A percentile compares a stretch with the other conserved stretches of the same genome.
These are phyloP conservation scores for Potentilla sterilis DNA, from an alignment of 306 rosid species.

Conservation along the genomic window DNA sequence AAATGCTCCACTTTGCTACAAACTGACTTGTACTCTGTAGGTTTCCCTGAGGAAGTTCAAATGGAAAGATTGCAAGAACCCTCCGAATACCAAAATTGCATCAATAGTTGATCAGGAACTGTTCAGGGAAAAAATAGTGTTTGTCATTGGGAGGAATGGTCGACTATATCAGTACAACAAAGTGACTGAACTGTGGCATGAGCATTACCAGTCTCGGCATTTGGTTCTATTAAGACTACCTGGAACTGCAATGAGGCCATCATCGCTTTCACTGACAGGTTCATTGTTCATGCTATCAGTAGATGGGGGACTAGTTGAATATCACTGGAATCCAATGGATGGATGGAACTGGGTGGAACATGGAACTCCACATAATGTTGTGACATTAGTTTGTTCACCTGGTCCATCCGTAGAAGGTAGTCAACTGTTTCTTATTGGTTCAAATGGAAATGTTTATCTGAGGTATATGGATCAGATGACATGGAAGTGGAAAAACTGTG, in stretches of 20 bases:
- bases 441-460: slow-evolving; percentile 82
- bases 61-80: slow-evolving; percentile 87
- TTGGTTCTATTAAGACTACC: slow-evolving; percentile 67
- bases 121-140: slow-evolving; percentile 77
- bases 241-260: slow-evolving; percentile 70
- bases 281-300: slow-evolving; percentile 81
- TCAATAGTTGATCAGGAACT: slow-evolving; percentile 71
- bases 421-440: slow-evolving; percentile 75
- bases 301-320: slow-evolving; percentile 88
- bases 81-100: slow-evolving; percentile 60
- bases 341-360: slow-evolving; percentile 98
- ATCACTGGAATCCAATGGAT: slow-evolving; percentile 65
- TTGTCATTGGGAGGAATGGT: slow-evolving; percentile 73
- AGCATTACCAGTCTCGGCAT: slow-evolving; percentile 88
- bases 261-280: slow-evolving; percentile 58
- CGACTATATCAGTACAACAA: slow-evolving; percentile 85
- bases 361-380: slow-evolving; percentile 78
- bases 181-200: slow-evolving; percentile 86
- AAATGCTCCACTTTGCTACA: slow-evolving; percentile 1
- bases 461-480: slow-evolving; percentile 62
- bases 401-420: slow-evolving; percentile 79
- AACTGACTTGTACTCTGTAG: slow-evolving; percentile 39
- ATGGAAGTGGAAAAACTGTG: slow-evolving; percentile 85
- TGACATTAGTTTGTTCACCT: slow-evolving; percentile 58
- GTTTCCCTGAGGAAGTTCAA: slow-evolving; percentile 77